Conservation (phyloP, 306 rosid genomes). For the Oemleria cerasiformis region DNA sequence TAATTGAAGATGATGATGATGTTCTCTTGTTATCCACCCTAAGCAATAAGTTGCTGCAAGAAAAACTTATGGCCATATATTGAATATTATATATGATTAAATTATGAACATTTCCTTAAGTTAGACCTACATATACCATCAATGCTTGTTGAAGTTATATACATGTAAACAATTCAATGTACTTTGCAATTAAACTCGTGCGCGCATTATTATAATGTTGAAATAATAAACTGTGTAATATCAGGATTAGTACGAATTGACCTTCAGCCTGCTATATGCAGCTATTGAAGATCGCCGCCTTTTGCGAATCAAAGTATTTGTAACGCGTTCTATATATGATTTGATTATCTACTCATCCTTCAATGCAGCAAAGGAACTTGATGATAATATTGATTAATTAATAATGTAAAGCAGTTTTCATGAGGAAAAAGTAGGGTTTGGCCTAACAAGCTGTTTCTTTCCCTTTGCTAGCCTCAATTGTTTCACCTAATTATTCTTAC, state of each 20-base stretch:
- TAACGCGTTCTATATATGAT: neutral
- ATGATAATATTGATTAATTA: neutral
- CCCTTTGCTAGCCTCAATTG: neutral
- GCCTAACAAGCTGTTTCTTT: neutral
- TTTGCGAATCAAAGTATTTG: conserved; percentile 7
- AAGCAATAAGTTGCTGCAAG: neutral
- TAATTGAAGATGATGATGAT: neutral
- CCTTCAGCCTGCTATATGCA: neutral
- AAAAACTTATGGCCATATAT: neutral
- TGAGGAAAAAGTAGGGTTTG: neutral
- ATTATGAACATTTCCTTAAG: neutral
- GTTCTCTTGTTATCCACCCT: neutral
- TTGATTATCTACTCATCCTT: neutral
- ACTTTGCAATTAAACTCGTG: no score
- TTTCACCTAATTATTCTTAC: conserved; percentile 14
- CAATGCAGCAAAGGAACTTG: neutral
- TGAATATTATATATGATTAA: neutral
- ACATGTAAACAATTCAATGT: no score
- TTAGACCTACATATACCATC: neutral
- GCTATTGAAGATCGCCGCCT: neutral
- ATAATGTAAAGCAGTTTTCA: neutral
- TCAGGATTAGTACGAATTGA: neutral
- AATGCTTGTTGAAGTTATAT: no score
- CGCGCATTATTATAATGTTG: no score
- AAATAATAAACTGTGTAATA: no score